Evolutionary conservation across 2,329 filamentous ascomycete species (phyloP), one percentile per base, ranked within the genome.

Genomic region (Aspergillus fumigatus): DNA sequence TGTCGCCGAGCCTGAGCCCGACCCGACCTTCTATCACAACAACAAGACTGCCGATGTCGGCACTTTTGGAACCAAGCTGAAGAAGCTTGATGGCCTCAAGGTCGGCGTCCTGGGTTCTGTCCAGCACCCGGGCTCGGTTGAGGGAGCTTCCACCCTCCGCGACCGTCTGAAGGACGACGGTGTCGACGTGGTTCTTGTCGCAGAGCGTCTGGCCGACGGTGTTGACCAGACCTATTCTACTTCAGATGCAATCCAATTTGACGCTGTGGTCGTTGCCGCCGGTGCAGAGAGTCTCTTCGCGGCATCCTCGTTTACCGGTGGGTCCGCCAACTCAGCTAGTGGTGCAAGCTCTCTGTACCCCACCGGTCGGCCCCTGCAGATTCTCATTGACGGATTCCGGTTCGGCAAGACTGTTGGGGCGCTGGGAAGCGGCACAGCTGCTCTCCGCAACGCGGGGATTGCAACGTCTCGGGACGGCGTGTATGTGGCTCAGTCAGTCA

Each of bases 351-450:
- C 86, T 0, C 75, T 90, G 6, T 90, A 82, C 70, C 88, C 88
- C 0, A 75, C 80, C 1, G 84, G 84, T 1, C 79, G 86, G 0
- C 88, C 88, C 0, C 71, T 80, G 2, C 81, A 88, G 74, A 86
- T 90, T 51, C 69, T 89, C 19, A 68, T 78, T 17, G 82, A 86
- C 65, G 83, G 79, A 0, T 90, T 84, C 73, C 76, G 82, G 25
- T 90, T 85, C 77, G 88, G 87, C 3, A 91, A 91, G 78, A 85
- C 88, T 0, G 75, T 90, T 25, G 86, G 78, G 14, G 83, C 82
- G 27, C 61, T 89, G 1, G 86, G 85, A 1, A 70, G 65, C 11
- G 73, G 72, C 0, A 73, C 62, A n/a, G 53, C 56, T 21, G 70
- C 77, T 3, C 70, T 83, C 5, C 60, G 68, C 1, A 71, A 69